Percentiles rank a stretch among this genome's conserved stretches.
phyloP scores from a whole-genome alignment of 1,284 basidiomycete species.

The Testicularia cyperi region DNA sequence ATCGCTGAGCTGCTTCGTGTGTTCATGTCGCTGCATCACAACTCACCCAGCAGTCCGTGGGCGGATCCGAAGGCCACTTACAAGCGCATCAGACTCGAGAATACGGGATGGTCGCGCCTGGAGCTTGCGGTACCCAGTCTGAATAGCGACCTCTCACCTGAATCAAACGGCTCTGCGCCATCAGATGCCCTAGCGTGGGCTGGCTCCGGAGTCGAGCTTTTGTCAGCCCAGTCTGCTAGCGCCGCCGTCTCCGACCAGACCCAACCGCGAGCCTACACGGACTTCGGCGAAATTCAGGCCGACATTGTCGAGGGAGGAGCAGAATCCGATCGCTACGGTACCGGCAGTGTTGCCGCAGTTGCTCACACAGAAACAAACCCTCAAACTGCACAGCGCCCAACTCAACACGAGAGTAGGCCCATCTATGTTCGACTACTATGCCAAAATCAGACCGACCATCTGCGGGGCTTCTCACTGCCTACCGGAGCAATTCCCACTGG shows the following conservation, averaged over 20 bases:
- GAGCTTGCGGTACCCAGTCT: constrained; percentile 60
- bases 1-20: constrained; percentile 66
- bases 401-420: too few relatives aligned
- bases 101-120: constrained; percentile 64
- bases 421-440: constrained; percentile 45
- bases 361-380: too few relatives aligned
- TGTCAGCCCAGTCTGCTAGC: too few relatives aligned
- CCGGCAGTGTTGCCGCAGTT: too few relatives aligned
- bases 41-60: constrained; percentile 38
- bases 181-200: too few relatives aligned
- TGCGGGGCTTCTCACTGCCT: constrained; percentile 21
- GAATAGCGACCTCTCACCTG: too few relatives aligned
- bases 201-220: too few relatives aligned
- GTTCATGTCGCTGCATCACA: constrained; percentile 45
- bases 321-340: too few relatives aligned
- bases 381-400: too few relatives aligned
- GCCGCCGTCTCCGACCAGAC: too few relatives aligned
- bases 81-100: constrained; percentile 62
- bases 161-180: too few relatives aligned
- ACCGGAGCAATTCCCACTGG: constrained; percentile 3
- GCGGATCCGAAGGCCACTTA: constrained; percentile 58
- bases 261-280: constrained; percentile 6
- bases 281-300: constrained; percentile 23
- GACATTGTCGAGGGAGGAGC: constrained; percentile 12
- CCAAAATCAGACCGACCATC: constrained; percentile 48